Conservation (phyloP, 2,329 filamentous ascomycete genomes). For the Xylaria polymorpha region DNA sequence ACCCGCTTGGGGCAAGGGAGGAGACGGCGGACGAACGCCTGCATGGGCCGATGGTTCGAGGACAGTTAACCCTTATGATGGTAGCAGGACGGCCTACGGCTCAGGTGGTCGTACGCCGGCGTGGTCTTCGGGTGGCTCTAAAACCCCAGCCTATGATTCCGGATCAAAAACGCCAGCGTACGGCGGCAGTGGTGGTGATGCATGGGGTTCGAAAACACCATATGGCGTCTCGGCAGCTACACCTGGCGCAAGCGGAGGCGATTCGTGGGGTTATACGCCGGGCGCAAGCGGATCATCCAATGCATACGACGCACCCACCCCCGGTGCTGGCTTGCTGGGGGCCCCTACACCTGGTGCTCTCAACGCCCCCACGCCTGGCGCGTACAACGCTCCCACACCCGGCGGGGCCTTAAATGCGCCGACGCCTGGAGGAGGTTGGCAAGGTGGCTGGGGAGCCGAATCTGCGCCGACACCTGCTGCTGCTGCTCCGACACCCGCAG, state of each 20-base stretch:
- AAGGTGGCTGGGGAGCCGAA: constrained; percentile 69
- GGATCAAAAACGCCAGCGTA: constrained; percentile 78
- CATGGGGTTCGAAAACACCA: constrained; percentile 83
- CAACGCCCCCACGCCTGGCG: constrained; percentile 78
- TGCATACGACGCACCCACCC: constrained; percentile 77
- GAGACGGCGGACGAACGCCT: constrained; percentile 72
- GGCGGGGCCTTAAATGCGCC: constrained; percentile 72
- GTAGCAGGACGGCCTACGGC: constrained; percentile 81
- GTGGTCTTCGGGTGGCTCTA: constrained; percentile 78
- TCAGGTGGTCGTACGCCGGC: constrained; percentile 77
- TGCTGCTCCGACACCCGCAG: constrained; percentile 76
- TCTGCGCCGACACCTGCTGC: constrained; percentile 74
- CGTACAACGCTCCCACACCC: constrained; percentile 72
- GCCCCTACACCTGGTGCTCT: constrained; percentile 71
- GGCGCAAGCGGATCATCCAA: constrained; percentile 58
- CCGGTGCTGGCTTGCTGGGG: constrained; percentile 65
- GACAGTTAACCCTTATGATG: constrained; percentile 77
- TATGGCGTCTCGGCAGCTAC: constrained; percentile 72
- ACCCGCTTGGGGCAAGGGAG: constrained; percentile 70
- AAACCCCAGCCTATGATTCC: constrained; percentile 76
- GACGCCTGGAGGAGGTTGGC: constrained; percentile 74
- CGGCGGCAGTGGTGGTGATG: constrained; percentile 60
- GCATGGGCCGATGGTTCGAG: constrained; percentile 77
- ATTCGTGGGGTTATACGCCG: constrained; percentile 70
- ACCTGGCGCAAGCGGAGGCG: constrained; percentile 66